phyloP scores from a whole-genome alignment of 164 flowering plant species.

The Dillenia suffruticosa region DNA sequence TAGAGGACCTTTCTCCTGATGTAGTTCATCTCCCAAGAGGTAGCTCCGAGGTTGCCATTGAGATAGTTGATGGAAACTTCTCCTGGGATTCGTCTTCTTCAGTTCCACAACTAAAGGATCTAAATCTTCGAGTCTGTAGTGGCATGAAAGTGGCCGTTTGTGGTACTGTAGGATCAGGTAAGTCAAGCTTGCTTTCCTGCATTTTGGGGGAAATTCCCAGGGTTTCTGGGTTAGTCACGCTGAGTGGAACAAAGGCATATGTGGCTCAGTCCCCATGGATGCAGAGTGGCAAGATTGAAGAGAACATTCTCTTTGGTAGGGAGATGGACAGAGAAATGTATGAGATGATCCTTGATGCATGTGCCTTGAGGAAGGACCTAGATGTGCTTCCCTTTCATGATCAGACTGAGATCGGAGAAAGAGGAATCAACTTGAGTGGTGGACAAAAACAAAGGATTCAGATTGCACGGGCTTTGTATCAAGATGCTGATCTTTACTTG shows the following conservation, averaged over 20 bases:
- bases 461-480: conserved; percentile 48
- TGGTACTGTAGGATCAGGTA: conserved; percentile 62
- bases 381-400: conserved; percentile 36
- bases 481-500: conserved; percentile 45
- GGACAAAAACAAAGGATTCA: conserved; percentile 52
- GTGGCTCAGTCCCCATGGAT: conserved; percentile 50
- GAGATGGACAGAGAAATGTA: conserved; percentile 30
- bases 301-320: conserved; percentile 44
- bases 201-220: conserved; percentile 54
- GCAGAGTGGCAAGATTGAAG: conserved; percentile 43
- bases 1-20: conserved; percentile 28
- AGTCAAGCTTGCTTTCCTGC: conserved; percentile 54
- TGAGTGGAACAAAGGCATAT: conserved; percentile 38
- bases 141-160: conserved; percentile 59
- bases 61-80: conserved; percentile 41
- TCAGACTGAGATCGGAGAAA: conserved; percentile 40
- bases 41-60: conserved; percentile 26
- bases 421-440: conserved; percentile 50
- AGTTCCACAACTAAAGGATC: conserved; percentile 31
- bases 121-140: conserved; percentile 30
- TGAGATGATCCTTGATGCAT: conserved; percentile 29
- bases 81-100: conserved; percentile 36
- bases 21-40: conserved; percentile 27
- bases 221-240: conserved; percentile 32
- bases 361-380: conserved; percentile 38